Evolutionary conservation across 768 basidiomycete species (phyloP).

Genomic region (Daedaleopsis sinensis): DNA sequence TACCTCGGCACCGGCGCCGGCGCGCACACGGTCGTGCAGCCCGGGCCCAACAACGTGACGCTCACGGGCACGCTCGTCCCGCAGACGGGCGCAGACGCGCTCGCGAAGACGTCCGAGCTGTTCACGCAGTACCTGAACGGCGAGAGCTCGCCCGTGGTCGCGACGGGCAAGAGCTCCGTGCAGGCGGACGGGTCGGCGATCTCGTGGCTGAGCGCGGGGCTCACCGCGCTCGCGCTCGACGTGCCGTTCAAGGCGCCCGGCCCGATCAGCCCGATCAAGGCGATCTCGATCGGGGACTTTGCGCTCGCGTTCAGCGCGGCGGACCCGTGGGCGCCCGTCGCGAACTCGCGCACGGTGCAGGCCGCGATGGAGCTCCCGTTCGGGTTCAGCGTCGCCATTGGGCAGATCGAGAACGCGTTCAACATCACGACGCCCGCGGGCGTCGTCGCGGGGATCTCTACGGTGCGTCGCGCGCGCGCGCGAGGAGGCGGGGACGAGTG

Average conservation of each 20-base stretch:
- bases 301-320: slow-evolving; percentile 56
- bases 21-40: slow-evolving; percentile 49
- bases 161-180: slow-evolving; percentile 58
- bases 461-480: slow-evolving; percentile 38
- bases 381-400: slow-evolving; percentile 62
- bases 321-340: slow-evolving; percentile 59
- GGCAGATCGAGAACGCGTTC: slow-evolving; percentile 67
- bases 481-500: not conserved
- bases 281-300: slow-evolving; percentile 65
- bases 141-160: slow-evolving; percentile 57
- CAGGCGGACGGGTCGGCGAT: slow-evolving; percentile 59
- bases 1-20: slow-evolving; percentile 60
- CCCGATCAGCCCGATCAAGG: slow-evolving; percentile 63
- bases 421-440: slow-evolving; percentile 56
- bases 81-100: slow-evolving; percentile 48
- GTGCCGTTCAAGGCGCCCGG: slow-evolving; percentile 60
- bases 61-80: slow-evolving; percentile 58
- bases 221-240: slow-evolving; percentile 56
- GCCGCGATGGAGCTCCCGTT: slow-evolving; percentile 71
- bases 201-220: slow-evolving; percentile 67
- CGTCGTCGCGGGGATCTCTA: slow-evolving; percentile 60
- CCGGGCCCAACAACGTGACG: slow-evolving; percentile 59
- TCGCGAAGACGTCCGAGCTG: slow-evolving; percentile 56
- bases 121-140: slow-evolving; percentile 78
- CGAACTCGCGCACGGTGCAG: slow-evolving; percentile 59